Evolutionary conservation across 495 filamentous ascomycete species (phyloP).

Genomic region (Chaetomium tenue): DNA sequence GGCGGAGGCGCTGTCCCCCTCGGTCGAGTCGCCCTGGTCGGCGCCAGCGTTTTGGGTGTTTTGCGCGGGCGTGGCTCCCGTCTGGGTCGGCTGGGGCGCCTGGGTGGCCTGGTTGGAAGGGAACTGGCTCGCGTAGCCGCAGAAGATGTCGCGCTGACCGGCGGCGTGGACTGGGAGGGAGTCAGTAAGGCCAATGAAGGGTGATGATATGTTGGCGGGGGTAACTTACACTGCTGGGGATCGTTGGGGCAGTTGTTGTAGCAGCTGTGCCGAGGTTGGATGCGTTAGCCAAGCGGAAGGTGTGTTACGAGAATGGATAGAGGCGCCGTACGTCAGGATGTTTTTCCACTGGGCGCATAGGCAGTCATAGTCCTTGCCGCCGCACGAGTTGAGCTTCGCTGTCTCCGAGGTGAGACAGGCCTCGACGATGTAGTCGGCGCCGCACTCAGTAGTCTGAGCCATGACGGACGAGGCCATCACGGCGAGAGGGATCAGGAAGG

Average conservation of each 20-base stretch:
- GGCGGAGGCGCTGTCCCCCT: constrained; percentile 19
- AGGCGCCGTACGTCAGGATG: constrained; percentile 40
- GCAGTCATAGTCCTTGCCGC: constrained; percentile 41
- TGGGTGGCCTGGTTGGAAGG: constrained; percentile 28
- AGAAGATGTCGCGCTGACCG: constrained; percentile 44
- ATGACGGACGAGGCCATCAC: constrained; percentile 35
- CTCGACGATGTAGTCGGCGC: constrained; percentile 47
- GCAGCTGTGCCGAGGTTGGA: constrained; percentile 33
- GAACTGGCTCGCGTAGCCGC: constrained; percentile 41
- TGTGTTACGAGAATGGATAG: background rate
- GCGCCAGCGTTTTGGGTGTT: constrained; percentile 18
- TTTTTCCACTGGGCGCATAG: constrained; percentile 38
- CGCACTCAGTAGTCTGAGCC: constrained; percentile 36
- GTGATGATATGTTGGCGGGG: too few relatives aligned
- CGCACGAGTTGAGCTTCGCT: constrained; percentile 40
- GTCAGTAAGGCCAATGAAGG: background rate
- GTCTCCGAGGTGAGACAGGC: constrained; percentile 42
- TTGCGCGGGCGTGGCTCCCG: constrained; percentile 6
- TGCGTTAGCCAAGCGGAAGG: background rate
- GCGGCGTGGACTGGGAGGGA: constrained; percentile 18
- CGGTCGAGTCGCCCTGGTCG: constrained; percentile 22
- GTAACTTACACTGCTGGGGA: constrained; percentile 28
- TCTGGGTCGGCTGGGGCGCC: constrained; percentile 9
- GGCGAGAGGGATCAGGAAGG: constrained; percentile 33
- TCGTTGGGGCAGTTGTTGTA: constrained; percentile 53